These are phyloP conservation scores for Leishmania amazonensis DNA, from an alignment of 208 protist species.

Conservation along the genomic window DNA sequence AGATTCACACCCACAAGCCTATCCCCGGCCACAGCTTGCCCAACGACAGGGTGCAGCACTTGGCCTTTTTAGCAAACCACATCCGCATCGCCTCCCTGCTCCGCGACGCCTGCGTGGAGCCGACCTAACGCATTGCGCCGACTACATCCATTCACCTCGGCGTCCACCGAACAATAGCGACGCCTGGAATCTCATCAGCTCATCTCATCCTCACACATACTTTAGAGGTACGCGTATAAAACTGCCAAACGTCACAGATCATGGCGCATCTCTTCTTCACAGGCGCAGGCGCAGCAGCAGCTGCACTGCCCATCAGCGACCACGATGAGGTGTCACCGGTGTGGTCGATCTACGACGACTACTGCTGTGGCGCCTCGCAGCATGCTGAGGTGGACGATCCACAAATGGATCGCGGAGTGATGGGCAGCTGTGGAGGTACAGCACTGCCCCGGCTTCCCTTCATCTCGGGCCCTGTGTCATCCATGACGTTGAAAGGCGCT, in stretches of 20 bases:
- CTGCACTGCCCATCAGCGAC: background rate
- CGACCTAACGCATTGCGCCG: background rate
- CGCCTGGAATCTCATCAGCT: background rate
- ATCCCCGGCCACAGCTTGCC: background rate
- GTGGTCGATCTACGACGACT: conserved; percentile 81
- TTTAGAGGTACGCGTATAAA: background rate
- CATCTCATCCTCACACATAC: background rate
- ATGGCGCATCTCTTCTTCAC: conserved; percentile 5
- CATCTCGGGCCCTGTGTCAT: conserved; percentile 31
- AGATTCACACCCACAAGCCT: background rate
- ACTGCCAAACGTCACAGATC: background rate
- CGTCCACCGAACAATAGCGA: background rate
- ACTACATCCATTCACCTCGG: background rate
- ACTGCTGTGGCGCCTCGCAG: conserved; percentile 3
- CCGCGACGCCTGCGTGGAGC: background rate
- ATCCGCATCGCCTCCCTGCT: background rate
- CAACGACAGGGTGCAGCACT: background rate
- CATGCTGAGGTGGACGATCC: background rate
- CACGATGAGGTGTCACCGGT: conserved; percentile 33
- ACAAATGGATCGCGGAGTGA: background rate
- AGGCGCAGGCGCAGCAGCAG: background rate
- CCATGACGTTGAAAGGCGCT: conserved; percentile 43
- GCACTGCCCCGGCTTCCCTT: conserved; percentile 14
- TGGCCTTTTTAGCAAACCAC: background rate
- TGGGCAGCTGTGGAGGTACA: background rate